Percentiles rank a stretch among this genome's conserved stretches.
These are phyloP conservation scores for Neotropicomus parvogracilis DNA, from an alignment of 1,284 basidiomycete species.

Conservation along the genomic window DNA sequence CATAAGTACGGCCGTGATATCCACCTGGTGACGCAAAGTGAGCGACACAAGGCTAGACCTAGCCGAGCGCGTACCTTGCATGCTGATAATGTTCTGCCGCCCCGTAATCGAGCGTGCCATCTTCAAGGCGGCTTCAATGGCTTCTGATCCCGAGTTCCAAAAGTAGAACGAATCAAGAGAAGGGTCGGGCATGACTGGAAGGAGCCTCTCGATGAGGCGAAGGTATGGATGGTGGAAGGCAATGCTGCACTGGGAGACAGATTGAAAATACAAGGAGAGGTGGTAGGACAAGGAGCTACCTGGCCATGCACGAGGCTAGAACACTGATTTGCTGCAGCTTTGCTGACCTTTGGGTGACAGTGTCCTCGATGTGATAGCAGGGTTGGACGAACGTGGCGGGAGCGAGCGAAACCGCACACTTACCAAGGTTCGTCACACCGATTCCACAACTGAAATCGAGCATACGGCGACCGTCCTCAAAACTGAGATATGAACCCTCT, in stretches of 20 bases:
- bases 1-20: constrained; percentile 86
- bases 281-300: constrained; percentile 31
- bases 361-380: constrained; percentile 52
- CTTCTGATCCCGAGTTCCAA: constrained; percentile 94
- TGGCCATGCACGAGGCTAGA: constrained; percentile 79
- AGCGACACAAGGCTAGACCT: not conserved
- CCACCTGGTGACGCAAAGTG: constrained; percentile 45
- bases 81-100: constrained; percentile 83
- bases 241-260: constrained; percentile 62
- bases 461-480: constrained; percentile 66
- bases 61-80: constrained; percentile 60
- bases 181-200: constrained; percentile 82
- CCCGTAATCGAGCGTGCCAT: constrained; percentile 75
- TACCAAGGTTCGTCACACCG: constrained; percentile 76
- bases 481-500: constrained; percentile 70
- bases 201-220: constrained; percentile 68
- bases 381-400: constrained; percentile 1
- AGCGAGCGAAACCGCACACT: constrained; percentile 17
- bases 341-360: constrained; percentile 82
- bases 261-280: constrained; percentile 3
- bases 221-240: constrained; percentile 76
- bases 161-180: constrained; percentile 94
- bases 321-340: constrained; percentile 84
- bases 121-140: constrained; percentile 81
- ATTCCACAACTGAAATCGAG: constrained; percentile 89